Conservation (phyloP, 2,329 filamentous ascomycete genomes). For the Coniella lustricola region DNA sequence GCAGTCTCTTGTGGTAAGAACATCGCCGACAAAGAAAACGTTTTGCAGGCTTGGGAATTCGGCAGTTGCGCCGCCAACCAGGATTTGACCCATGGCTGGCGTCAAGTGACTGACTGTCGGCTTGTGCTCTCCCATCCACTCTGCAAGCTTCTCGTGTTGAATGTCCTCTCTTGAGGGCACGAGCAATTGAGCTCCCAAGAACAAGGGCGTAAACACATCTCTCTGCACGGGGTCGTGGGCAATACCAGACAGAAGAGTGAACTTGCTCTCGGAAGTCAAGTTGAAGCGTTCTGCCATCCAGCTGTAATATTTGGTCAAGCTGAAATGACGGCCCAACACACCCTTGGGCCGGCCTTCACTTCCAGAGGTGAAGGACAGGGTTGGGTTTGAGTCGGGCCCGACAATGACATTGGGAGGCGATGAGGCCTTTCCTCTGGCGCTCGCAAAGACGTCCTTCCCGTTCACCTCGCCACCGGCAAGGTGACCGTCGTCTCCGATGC, state of each 20-base stretch:
- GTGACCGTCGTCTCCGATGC: slow-evolving; percentile 62
- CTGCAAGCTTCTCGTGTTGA: slow-evolving; percentile 73
- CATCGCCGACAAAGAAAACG: slow-evolving; percentile 88
- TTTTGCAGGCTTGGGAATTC: slow-evolving; percentile 69
- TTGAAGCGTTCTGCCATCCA: slow-evolving; percentile 89
- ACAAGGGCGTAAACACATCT: slow-evolving; percentile 14
- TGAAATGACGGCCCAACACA: slow-evolving; percentile 81
- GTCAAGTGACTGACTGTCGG: slow-evolving; percentile 84
- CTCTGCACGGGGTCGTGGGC: slow-evolving; percentile 59
- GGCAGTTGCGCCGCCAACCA: slow-evolving; percentile 75
- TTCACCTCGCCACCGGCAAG: slow-evolving; percentile 62
- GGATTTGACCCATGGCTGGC: slow-evolving; percentile 91
- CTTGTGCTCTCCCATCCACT: slow-evolving; percentile 75
- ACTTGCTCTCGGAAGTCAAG: slow-evolving; percentile 36
- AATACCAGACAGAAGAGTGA: slow-evolving; percentile 80
- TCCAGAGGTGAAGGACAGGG: slow-evolving; percentile 67
- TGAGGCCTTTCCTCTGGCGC: slow-evolving; percentile 41
- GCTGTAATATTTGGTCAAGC: slow-evolving; percentile 75
- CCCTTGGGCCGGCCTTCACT: slow-evolving; percentile 40
- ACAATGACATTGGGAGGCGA: slow-evolving; percentile 65
- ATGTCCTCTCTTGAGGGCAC: slow-evolving; percentile 45
- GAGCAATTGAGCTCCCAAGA: slow-evolving; percentile 9
- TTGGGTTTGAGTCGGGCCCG: slow-evolving; percentile 78
- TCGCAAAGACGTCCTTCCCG: slow-evolving; percentile 51
- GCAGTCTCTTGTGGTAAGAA: slow-evolving; percentile 81